These are phyloP conservation scores for Penicillium capsulatum DNA, from an alignment of 2,329 filamentous ascomycete genomes.

Conservation along the genomic window DNA sequence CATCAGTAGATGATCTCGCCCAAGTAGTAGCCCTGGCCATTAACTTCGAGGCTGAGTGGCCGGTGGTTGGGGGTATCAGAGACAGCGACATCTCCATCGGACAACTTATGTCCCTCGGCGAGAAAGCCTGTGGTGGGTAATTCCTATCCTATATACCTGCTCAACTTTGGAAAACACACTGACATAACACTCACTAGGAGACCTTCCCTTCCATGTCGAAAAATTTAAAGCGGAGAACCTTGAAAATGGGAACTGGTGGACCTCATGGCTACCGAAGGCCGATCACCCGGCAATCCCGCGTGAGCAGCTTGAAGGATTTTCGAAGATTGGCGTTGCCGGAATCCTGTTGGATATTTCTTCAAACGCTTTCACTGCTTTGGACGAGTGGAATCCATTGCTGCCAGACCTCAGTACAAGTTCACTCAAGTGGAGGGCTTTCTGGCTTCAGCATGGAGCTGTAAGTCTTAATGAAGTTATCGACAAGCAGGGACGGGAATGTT, in stretches of 20 bases:
- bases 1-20: constrained; percentile 36
- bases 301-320: constrained; percentile 24
- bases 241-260: constrained; percentile 23
- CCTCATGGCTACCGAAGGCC: constrained; percentile 22
- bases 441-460: too few relatives aligned
- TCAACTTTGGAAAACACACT: constrained; percentile 2
- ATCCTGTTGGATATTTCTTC: constrained; percentile 22
- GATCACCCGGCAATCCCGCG: constrained; percentile 28
- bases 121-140: constrained; percentile 35
- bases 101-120: constrained; percentile 33
- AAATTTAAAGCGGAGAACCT: constrained; percentile 31
- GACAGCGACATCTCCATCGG: constrained; percentile 30
- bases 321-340: constrained; percentile 18
- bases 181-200: constrained; percentile 1
- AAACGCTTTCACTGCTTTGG: constrained; percentile 26
- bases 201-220: constrained; percentile 23
- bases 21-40: constrained; percentile 37
- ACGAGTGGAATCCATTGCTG: constrained; percentile 37
- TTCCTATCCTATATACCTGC: too few relatives aligned
- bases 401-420: constrained; percentile 36
- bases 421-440: constrained; percentile 30
- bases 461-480: too few relatives aligned
- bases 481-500: too few relatives aligned
- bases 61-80: constrained; percentile 37
- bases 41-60: constrained; percentile 43